Evolutionary conservation across 2,329 filamentous ascomycete species (phyloP).

Genomic region (Fusarium transvaalense): DNA sequence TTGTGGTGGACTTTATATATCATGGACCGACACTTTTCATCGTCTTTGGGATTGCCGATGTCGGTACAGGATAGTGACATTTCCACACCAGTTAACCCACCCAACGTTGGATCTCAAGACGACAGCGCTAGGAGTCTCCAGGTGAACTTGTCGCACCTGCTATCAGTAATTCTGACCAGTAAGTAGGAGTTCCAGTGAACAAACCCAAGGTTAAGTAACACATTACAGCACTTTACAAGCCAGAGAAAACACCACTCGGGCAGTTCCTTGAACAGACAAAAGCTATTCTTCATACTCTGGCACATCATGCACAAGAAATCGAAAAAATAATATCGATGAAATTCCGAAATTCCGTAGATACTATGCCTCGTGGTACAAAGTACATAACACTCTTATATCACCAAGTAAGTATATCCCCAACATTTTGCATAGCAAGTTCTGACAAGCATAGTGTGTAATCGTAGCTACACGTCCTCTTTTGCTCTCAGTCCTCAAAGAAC

Average conservation of each 20-base stretch:
- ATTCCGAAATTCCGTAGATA: slow-evolving; percentile 53
- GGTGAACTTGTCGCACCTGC: slow-evolving; percentile 53
- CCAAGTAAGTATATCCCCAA: slow-evolving; percentile 46
- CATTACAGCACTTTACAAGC: slow-evolving; percentile 52
- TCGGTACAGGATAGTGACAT: slow-evolving; percentile 56
- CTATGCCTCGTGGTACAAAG: slow-evolving; percentile 54
- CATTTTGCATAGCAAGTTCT: rapidly evolving
- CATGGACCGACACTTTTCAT: slow-evolving; percentile 57
- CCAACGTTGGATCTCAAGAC: slow-evolving; percentile 44
- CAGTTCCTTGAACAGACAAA: slow-evolving; percentile 54
- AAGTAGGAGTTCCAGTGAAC: not conserved
- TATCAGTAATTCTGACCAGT: slow-evolving; percentile 55
- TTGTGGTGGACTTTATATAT: slow-evolving; percentile 59
- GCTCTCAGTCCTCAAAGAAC: slow-evolving; percentile 55
- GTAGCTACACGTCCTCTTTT: slow-evolving; percentile 56
- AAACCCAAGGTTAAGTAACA: not conserved
- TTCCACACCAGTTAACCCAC: slow-evolving; percentile 50
- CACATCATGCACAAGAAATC: slow-evolving; percentile 55
- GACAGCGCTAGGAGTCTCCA: slow-evolving; percentile 53
- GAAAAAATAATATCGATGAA: slow-evolving; percentile 53
- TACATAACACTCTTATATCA: slow-evolving; percentile 56
- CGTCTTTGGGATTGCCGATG: slow-evolving; percentile 56
- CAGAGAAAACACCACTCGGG: slow-evolving; percentile 50
- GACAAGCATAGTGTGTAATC: slow-evolving; percentile 52
- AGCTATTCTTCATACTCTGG: slow-evolving; percentile 54